These are phyloP conservation scores for Lasiosphaeriaceae sp. DNA, from an alignment of 495 filamentous ascomycete species.

Conservation along the genomic window DNA sequence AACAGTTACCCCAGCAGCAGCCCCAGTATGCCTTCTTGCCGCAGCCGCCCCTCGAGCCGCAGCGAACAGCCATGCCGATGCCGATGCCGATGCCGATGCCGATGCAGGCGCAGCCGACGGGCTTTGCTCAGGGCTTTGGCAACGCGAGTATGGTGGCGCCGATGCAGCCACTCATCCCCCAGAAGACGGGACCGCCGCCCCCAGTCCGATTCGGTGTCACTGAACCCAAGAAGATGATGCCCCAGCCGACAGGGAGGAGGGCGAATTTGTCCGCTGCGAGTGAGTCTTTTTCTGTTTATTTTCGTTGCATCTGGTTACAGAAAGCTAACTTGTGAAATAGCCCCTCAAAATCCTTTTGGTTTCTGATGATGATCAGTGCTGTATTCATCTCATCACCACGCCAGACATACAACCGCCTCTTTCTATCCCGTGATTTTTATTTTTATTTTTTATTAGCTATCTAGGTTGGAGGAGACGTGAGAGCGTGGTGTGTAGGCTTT, in stretches of 20 bases:
- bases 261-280: slow-evolving; percentile 92
- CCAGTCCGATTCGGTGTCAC: slow-evolving; percentile 83
- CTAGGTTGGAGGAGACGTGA: no score
- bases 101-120: slow-evolving; percentile 48
- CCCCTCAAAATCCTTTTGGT: no score
- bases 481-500: neutral
- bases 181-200: slow-evolving; percentile 92
- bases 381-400: neutral
- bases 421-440: no score
- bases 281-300: slow-evolving; percentile 55
- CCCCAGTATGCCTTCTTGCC: slow-evolving; percentile 55
- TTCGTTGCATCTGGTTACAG: neutral
- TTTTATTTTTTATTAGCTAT: no score
- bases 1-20: slow-evolving; percentile 51
- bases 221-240: slow-evolving; percentile 69
- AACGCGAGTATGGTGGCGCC: slow-evolving; percentile 15
- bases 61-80: slow-evolving; percentile 46
- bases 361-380: no score
- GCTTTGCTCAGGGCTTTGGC: slow-evolving; percentile 51
- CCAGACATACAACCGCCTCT: no score
- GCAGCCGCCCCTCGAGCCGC: slow-evolving; percentile 45
- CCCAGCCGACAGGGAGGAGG: slow-evolving; percentile 84
- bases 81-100: slow-evolving; percentile 55
- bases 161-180: slow-evolving; percentile 61
- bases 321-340: no score